phyloP scores from a whole-genome alignment of 768 basidiomycete genomes.

The Asterophora lycoperdoides region DNA sequence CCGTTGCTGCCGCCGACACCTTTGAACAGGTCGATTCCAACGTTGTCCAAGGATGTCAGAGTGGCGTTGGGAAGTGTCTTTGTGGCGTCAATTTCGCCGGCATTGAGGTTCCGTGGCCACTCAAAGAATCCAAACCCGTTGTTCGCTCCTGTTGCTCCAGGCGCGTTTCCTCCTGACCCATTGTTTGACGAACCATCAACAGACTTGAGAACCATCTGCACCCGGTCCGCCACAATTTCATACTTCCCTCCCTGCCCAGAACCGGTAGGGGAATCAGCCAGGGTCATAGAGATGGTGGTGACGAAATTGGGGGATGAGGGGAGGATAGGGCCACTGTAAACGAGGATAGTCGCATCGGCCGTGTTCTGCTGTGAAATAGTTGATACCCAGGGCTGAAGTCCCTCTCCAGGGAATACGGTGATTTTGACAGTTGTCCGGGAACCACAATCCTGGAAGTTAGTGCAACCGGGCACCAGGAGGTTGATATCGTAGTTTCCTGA shows the following conservation, averaged over 20 bases:
- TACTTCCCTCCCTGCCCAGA: conserved; percentile 63
- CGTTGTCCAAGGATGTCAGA: conserved; percentile 60
- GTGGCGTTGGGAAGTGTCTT: conserved; percentile 61
- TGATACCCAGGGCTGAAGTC: conserved; percentile 59
- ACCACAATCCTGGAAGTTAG: conserved; percentile 72
- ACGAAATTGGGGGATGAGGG: conserved; percentile 69
- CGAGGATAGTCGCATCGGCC: conserved; percentile 50
- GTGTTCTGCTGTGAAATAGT: conserved; percentile 70
- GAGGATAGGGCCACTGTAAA: conserved; percentile 85
- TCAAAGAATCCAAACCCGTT: conserved; percentile 85
- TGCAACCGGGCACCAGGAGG: conserved; percentile 85
- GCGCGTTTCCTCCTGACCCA: conserved; percentile 27
- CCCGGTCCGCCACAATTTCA: conserved; percentile 78
- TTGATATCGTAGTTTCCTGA: conserved; percentile 83
- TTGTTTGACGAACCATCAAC: conserved; percentile 40
- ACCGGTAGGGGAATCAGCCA: conserved; percentile 63
- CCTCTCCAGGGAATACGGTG: conserved; percentile 74
- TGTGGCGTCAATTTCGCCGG: conserved; percentile 46
- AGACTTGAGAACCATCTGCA: conserved; percentile 75
- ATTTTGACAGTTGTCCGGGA: conserved; percentile 78
- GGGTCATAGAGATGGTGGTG: conserved; percentile 68
- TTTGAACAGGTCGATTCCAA: conserved; percentile 58
- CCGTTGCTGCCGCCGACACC: conserved; percentile 49
- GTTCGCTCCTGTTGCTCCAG: conserved; percentile 28
- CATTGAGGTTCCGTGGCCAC: conserved; percentile 57